Evolutionary conservation across 257 asterid genomes (phyloP).

Genomic region (Solanum neorickii): DNA sequence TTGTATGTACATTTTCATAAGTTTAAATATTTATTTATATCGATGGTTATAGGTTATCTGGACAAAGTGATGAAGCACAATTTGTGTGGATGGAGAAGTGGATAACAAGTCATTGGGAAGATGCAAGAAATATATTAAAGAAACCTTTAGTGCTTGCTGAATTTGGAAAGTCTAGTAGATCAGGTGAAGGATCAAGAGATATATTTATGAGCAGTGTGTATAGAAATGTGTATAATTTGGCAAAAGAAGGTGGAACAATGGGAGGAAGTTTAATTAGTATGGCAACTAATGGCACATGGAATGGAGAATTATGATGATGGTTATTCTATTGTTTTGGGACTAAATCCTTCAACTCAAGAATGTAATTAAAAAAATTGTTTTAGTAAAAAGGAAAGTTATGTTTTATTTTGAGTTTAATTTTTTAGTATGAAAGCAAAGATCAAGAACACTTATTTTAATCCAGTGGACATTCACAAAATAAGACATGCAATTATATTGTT

Average conservation of each 20-base stretch:
- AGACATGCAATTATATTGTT: no score
- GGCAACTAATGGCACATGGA: background rate
- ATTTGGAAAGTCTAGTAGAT: background rate
- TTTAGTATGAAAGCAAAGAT: no score
- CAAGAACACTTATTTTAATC: no score
- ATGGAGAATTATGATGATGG: background rate
- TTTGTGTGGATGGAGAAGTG: background rate
- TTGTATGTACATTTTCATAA: rapidly evolving
- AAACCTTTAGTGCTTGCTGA: background rate
- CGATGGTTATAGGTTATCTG: background rate
- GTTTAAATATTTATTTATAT: background rate
- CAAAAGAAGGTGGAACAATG: background rate
- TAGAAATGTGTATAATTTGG: background rate
- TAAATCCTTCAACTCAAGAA: background rate
- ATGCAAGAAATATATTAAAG: background rate
- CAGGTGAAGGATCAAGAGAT: background rate
- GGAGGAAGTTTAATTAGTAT: background rate
- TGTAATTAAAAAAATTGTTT: background rate
- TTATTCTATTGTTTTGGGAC: background rate
- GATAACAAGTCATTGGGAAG: background rate
- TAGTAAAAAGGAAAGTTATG: background rate
- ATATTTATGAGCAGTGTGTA: background rate
- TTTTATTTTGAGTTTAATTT: background rate
- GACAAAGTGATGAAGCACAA: background rate
- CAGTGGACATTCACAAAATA: no score